These are phyloP conservation scores for Oryza rufipogon DNA, from an alignment of 176 grass and related monocot species.

Conservation along the genomic window DNA sequence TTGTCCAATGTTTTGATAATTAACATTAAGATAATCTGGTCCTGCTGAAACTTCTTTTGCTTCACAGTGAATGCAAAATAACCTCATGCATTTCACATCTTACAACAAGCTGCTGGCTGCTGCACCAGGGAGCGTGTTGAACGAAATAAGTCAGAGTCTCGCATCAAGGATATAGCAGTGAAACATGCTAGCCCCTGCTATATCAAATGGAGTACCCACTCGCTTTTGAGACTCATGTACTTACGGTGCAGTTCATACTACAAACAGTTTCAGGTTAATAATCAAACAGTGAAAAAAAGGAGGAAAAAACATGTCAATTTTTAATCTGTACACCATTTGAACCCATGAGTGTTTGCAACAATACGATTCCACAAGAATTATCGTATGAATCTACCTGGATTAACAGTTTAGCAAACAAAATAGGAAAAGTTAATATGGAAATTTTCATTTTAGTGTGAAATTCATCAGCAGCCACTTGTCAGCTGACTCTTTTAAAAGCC, in stretches of 20 bases:
- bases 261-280: background rate
- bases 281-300: background rate
- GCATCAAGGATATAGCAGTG: conserved; percentile 20
- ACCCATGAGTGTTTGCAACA: background rate
- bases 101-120: background rate
- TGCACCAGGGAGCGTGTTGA: conserved; percentile 24
- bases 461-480: background rate
- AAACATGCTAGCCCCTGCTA: background rate
- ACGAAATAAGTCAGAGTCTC: background rate
- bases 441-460: background rate
- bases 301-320: background rate
- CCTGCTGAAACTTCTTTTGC: conserved; percentile 40
- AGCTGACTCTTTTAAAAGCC: background rate
- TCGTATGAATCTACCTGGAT: background rate
- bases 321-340: background rate
- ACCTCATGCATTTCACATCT: conserved; percentile 28
- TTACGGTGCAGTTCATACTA: background rate
- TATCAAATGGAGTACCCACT: conserved; percentile 1
- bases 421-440: background rate
- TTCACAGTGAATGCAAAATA: conserved; percentile 19
- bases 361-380: background rate
- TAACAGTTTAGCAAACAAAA: background rate
- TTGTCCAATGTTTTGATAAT: conserved; percentile 55
- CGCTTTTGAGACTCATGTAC: conserved; percentile 6
- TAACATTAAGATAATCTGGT: conserved; percentile 42